Evolutionary conservation across 2,329 filamentous ascomycete species (phyloP).

Genomic region (Daldinia sp.): DNA sequence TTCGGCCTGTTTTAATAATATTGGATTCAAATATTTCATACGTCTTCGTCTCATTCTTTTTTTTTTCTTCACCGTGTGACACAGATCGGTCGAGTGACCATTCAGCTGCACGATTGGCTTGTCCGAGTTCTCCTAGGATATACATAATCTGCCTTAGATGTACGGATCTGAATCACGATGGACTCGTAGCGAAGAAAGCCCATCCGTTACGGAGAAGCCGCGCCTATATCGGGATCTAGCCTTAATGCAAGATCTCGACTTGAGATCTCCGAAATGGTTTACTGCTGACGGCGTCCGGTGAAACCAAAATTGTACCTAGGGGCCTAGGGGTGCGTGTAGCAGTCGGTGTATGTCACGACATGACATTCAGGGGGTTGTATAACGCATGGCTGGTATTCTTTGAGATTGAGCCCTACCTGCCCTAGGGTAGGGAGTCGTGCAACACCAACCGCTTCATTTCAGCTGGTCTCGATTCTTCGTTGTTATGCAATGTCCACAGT

Average conservation of each 20-base stretch:
- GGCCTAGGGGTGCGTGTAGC: not conserved
- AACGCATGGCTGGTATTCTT: not conserved
- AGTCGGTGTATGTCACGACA: not conserved
- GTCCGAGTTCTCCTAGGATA: not conserved
- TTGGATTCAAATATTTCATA: conserved; percentile 1
- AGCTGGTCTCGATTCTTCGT: not conserved
- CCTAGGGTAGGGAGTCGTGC: not conserved
- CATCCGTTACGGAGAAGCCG: not conserved
- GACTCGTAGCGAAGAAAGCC: not conserved
- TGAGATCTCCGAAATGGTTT: not conserved
- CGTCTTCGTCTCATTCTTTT: not conserved
- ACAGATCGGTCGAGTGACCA: not conserved
- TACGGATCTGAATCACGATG: not conserved
- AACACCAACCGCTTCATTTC: not conserved
- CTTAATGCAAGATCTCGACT: not conserved
- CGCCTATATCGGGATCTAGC: not conserved
- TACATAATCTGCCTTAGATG: not conserved
- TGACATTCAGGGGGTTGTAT: not conserved
- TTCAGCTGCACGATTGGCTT: not conserved
- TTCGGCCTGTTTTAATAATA: not conserved
- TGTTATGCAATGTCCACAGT: not conserved
- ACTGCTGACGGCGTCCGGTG: not conserved
- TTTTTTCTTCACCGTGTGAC: not conserved
- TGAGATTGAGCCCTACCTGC: not conserved
- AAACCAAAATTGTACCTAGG: not conserved